Conservation (phyloP, 371 early-diverging fungal genomes). For the Chytridium lagenaria region DNA sequence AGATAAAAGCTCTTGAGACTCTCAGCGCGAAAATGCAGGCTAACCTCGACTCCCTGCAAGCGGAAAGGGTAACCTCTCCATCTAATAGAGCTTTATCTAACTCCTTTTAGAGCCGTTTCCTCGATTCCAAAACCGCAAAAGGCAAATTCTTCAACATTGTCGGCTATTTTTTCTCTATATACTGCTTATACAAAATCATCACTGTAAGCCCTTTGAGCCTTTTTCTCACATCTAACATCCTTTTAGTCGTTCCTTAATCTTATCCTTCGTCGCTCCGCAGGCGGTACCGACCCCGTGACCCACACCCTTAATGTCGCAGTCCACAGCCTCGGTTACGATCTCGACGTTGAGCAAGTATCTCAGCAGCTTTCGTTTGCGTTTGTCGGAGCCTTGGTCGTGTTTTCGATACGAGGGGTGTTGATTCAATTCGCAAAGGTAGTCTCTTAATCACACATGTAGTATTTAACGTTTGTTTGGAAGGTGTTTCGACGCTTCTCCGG, state of each 20-base stretch:
- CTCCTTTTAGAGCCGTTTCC: constrained; percentile 58
- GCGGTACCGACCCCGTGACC: constrained; percentile 88
- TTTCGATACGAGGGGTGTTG: constrained; percentile 85
- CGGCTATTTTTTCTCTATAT: constrained; percentile 81
- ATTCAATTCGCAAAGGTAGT: constrained; percentile 81
- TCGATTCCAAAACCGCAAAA: constrained; percentile 72
- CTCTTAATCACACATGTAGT: neutral
- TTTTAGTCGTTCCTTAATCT: constrained; percentile 77
- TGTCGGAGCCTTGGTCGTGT: constrained; percentile 85
- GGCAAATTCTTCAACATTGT: constrained; percentile 79
- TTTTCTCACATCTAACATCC: constrained; percentile 1
- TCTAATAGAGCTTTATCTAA: neutral
- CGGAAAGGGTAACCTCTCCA: constrained; percentile 54
- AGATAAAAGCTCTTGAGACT: constrained; percentile 68
- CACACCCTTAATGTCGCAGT: constrained; percentile 73
- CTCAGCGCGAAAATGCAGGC: constrained; percentile 64
- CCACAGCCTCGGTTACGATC: constrained; percentile 62
- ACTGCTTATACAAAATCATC: constrained; percentile 86
- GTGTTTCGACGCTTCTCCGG: constrained; percentile 70
- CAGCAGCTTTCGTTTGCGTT: constrained; percentile 91
- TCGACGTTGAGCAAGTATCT: constrained; percentile 79
- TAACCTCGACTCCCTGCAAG: constrained; percentile 68
- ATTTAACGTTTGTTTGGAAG: constrained; percentile 37
- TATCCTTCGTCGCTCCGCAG: constrained; percentile 72
- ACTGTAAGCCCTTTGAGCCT: constrained; percentile 57